Percentiles rank a stretch among this genome's conserved stretches.
phyloP scores from a whole-genome alignment of 2,329 filamentous ascomycete genomes.

The Exophiala oligosperma region DNA sequence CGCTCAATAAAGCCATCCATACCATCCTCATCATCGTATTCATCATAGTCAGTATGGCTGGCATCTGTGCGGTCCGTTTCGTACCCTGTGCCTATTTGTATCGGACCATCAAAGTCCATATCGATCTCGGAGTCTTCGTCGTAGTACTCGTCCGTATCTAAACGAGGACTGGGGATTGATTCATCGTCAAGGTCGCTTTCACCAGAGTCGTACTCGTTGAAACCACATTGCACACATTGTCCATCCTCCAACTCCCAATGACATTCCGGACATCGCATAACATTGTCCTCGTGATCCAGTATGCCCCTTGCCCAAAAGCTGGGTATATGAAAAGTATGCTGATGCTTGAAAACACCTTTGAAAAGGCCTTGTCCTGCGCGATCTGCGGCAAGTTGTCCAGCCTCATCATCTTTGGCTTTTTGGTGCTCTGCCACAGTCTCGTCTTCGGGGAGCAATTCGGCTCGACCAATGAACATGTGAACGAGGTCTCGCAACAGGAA shows the following conservation, averaged over 20 bases:
- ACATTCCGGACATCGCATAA: slow-evolving; percentile 63
- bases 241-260: slow-evolving; percentile 64
- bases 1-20: slow-evolving; percentile 24
- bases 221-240: slow-evolving; percentile 57
- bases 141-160: slow-evolving; percentile 14
- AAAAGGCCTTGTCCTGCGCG: slow-evolving; percentile 63
- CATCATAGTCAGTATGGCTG: slow-evolving; percentile 3
- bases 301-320: slow-evolving; percentile 36
- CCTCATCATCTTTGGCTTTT: slow-evolving; percentile 59
- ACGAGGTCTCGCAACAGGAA: slow-evolving; percentile 67
- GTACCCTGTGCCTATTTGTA: slow-evolving; percentile 8
- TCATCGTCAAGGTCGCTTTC: slow-evolving; percentile 28
- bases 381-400: slow-evolving; percentile 60
- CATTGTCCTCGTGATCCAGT: slow-evolving; percentile 59
- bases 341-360: slow-evolving; percentile 56
- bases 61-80: neutral
- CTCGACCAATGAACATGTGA: slow-evolving; percentile 59
- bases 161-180: slow-evolving; percentile 3
- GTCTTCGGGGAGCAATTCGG: slow-evolving; percentile 61
- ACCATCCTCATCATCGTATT: slow-evolving; percentile 23
- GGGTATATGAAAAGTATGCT: slow-evolving; percentile 17
- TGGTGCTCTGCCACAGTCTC: slow-evolving; percentile 64
- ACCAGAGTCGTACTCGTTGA: slow-evolving; percentile 33
- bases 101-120: slow-evolving; percentile 10
- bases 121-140: slow-evolving; percentile 20